Conservation (phyloP, 2,329 filamentous ascomycete genomes). For the Lachnellula subtilissima region DNA sequence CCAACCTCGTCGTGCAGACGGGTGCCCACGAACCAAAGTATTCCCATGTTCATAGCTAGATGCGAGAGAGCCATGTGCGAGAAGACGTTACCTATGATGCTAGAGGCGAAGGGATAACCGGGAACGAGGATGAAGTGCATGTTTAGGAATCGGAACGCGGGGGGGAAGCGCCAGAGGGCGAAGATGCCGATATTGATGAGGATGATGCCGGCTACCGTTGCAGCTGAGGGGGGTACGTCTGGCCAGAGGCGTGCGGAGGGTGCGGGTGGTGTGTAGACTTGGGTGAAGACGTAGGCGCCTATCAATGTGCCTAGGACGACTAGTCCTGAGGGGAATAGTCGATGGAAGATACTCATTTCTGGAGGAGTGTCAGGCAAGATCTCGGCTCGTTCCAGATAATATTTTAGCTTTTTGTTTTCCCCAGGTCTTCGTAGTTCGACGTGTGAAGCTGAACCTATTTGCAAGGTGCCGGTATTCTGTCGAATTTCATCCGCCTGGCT, state of each 20-base stretch:
- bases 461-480: constrained; percentile 25
- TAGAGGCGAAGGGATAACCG: constrained; percentile 58
- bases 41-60: constrained; percentile 58
- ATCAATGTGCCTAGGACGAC: constrained; percentile 43
- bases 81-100: constrained; percentile 61
- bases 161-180: constrained; percentile 57
- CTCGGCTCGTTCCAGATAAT: constrained; percentile 38
- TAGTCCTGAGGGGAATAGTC: constrained; percentile 51
- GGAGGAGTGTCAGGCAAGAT: constrained; percentile 49
- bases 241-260: constrained; percentile 50
- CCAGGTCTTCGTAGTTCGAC: constrained; percentile 26
- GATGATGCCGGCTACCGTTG: constrained; percentile 60
- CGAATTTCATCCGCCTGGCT: constrained; percentile 37
- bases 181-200: constrained; percentile 54
- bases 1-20: constrained; percentile 67
- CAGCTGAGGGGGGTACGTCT: constrained; percentile 55
- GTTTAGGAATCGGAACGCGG: constrained; percentile 62
- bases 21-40: constrained; percentile 62
- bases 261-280: constrained; percentile 48
- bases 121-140: constrained; percentile 62
- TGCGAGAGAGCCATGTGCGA: constrained; percentile 63
- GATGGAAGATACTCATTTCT: constrained; percentile 47
- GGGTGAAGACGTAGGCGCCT: constrained; percentile 40
- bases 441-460: constrained; percentile 16
- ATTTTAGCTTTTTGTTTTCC: constrained; percentile 24